Evolutionary conservation across 352 stramenopile species (phyloP), one percentile per base, ranked within the genome.

Genomic region (Pythium aristosporum): DNA sequence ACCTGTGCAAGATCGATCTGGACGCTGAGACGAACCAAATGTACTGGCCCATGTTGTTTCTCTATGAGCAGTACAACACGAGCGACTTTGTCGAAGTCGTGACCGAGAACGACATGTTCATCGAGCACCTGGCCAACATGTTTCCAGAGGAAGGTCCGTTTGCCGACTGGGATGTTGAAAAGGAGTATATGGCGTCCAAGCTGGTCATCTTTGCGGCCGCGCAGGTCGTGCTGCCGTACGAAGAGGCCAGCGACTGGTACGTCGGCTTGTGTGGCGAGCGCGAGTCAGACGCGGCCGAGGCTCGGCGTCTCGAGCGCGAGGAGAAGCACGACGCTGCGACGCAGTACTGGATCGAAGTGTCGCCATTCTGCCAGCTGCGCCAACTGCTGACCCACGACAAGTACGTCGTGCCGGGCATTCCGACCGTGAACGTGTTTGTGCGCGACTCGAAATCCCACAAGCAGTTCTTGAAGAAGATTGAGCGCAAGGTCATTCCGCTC

Each of bases 121-220:
- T 94, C 47, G 85, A 94, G 63, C 87, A 96, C 70, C 63, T 96
- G 57, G 87, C 85, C 62, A 94, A 94, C 69, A 94, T 94, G 85
- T 96, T 96, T 70, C 87, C 87, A 0, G 87, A 96, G 55, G 85
- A 93, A 46, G 87, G 87, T 0, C 84, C 87, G 50, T 92, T 85
- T 64, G 88, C 82, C 44, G 73, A 94, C 21, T 96, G 87, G 87
- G 87, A 96, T 69, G 68, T 57, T 13, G 71, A 80, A 4, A 61
- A 87, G 13, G 72, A 88, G 65, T 96, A 92, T 63, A 75, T 87
- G 50, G 87, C 85, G 20, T 94, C 84, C 30, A 77, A 85, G 21
- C 69, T 96, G 32, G 80, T 88, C 20, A 69, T 94, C 25, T 94
- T 91, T 54, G 85, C 81, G 12, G 81, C 80, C 1, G 82, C 81